Base-by-base conservation (phyloP, 352 stramenopile species). In the Thalassiosira mediterranea region DNA sequence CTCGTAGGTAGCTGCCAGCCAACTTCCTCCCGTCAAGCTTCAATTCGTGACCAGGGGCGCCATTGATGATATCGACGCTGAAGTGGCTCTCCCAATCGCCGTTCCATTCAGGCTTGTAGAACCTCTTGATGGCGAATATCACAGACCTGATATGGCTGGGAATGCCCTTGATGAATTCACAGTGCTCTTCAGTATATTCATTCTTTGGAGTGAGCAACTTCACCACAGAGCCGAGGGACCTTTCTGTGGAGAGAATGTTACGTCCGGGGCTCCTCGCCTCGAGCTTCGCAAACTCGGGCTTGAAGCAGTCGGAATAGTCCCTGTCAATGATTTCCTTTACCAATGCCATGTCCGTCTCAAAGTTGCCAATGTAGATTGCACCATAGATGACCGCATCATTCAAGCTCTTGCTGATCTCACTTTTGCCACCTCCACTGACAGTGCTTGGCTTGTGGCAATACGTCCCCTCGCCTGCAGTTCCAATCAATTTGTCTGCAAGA, bases 311-410 rank as follows among this genome's bases (percentile, higher is more conserved):
- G 13, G 57, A 70, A 57, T 86, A 86, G 34, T 86, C 69, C 40
- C 60, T 57, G 44, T 81, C 58, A 51, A 81, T 49, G 17, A 86
- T 76, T 0, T 71, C 64, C 8, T 70, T 58, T 2, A 86, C 67
- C 11, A 61, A 31, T 1, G 47, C 56, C 73, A 86, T 83, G 23
- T 86, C 73, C 15, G 61, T 53, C 28, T 86, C 78, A 51, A 83
- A 86, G 28, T 86, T 69, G 37, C 73, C 70, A 49, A 81, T 81
- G 23, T 81, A 86, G 29, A 86, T 80, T 0, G 73, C 60, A 32
- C 73, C 78, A 53, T 86, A 74, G n/a, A 86, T 81, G 17, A 86
- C 78, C 21, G 78, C 78, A 67, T 86, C 78, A 25, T 70, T 81
- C 8, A 86, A 40, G 19, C 67, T 81, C 28, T 86, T 86, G 1